Evolutionary conservation across 345 rosid genomes (phyloP).

Genomic region (Eucalyptus marginata): DNA sequence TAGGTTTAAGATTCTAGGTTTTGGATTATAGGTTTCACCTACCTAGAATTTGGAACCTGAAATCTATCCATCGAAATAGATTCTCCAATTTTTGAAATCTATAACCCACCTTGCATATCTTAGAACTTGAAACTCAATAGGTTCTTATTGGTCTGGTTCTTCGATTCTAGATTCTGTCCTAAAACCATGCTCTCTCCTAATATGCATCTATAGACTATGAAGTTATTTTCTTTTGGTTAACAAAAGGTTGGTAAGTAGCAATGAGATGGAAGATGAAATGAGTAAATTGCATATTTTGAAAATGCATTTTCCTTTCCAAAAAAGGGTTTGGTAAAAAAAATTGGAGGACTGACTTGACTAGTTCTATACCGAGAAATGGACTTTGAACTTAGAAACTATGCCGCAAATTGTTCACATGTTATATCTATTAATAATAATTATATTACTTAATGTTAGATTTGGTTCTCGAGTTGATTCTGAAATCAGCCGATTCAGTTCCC

Average conservation of each 20-base stretch:
- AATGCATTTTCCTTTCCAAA: not conserved
- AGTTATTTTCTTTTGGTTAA: not conserved
- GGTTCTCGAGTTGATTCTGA: accelerated
- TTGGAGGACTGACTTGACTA: not conserved
- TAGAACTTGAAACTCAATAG: accelerated
- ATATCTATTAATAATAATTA: not conserved
- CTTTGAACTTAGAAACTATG: not conserved
- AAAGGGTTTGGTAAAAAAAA: accelerated
- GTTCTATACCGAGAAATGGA: not conserved
- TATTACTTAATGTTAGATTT: not conserved
- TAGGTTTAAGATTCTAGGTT: no score
- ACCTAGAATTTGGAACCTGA: accelerated
- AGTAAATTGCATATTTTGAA: not conserved
- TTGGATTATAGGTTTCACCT: no score
- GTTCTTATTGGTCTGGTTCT: accelerated
- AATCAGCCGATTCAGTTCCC: accelerated
- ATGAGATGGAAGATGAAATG: not conserved
- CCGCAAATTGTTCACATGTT: not conserved
- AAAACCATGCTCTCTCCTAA: not conserved
- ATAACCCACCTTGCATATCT: accelerated
- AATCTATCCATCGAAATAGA: accelerated
- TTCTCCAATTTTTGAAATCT: no score
- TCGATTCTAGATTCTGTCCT: accelerated
- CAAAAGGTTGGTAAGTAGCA: not conserved
- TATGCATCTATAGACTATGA: not conserved